Evolutionary conservation across 768 basidiomycete species (phyloP).

Genomic region (Mycena filopes): DNA sequence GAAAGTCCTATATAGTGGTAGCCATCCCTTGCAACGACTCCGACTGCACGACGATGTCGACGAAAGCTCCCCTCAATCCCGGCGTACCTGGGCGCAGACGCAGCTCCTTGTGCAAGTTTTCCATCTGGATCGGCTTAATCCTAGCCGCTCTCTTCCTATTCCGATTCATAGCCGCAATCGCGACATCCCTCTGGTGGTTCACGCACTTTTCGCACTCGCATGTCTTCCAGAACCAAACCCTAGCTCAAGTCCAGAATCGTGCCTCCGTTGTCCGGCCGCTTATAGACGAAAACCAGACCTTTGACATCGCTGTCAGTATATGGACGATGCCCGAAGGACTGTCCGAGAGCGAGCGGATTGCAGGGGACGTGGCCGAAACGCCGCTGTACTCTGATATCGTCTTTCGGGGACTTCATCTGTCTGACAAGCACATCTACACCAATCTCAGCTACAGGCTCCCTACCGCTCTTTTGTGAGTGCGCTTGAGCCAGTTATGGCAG

Average conservation of each 20-base stretch:
- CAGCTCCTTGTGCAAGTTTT: conserved; percentile 10
- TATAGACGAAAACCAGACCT: conserved; percentile 21
- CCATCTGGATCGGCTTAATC: not conserved
- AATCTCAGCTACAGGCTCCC: conserved; percentile 18
- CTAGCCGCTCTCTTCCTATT: conserved; percentile 11
- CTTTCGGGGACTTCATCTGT: conserved; percentile 22
- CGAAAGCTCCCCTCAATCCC: conserved; percentile 6
- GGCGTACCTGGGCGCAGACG: conserved; percentile 7
- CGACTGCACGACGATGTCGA: not conserved
- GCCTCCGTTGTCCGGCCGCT: conserved; percentile 27
- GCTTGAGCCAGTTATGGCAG: not conserved
- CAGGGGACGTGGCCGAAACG: not conserved
- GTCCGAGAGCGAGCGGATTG: not conserved
- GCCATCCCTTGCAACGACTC: too few species aligned
- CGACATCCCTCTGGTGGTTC: conserved; percentile 1
- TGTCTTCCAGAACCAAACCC: conserved; percentile 29
- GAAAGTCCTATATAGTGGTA: too few species aligned
- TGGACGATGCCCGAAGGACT: conserved; percentile 19
- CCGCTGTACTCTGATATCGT: conserved; percentile 30
- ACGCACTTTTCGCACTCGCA: conserved; percentile 22
- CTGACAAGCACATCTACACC: conserved; percentile 17
- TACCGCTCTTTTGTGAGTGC: conserved; percentile 18
- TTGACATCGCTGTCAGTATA: conserved; percentile 32
- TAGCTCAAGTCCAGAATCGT: conserved; percentile 21
- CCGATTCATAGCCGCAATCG: not conserved